Evolutionary conservation across 116 monocot species (phyloP).

Genomic region (Phalaenopsis hybrid): DNA sequence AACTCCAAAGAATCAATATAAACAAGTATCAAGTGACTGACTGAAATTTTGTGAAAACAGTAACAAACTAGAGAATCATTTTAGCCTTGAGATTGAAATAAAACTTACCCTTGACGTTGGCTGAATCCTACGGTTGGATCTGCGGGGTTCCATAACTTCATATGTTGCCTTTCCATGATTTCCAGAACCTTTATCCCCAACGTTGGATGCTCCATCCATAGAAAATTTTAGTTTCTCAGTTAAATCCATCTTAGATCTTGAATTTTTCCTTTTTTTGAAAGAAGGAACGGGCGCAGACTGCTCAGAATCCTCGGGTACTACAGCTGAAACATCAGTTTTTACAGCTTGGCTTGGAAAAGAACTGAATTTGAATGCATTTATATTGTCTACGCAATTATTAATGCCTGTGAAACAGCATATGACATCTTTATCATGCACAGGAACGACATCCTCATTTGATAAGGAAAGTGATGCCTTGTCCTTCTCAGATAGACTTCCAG

Average conservation of each 20-base stretch:
- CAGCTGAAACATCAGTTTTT: slow-evolving; percentile 11
- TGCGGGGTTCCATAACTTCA: slow-evolving; percentile 60
- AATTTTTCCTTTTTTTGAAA: slow-evolving; percentile 27
- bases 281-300: slow-evolving; percentile 14
- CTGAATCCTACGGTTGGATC: slow-evolving; percentile 90
- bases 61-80: background rate
- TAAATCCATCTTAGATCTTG: slow-evolving; percentile 12
- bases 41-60: background rate
- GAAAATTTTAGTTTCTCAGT: slow-evolving; percentile 17
- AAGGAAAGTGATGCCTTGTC: slow-evolving; percentile 17
- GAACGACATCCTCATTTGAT: slow-evolving; percentile 26
- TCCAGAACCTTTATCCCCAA: slow-evolving; percentile 29
- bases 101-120: slow-evolving; percentile 86
- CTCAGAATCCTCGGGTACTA: slow-evolving; percentile 16
- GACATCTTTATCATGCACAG: slow-evolving; percentile 12
- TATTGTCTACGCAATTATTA: slow-evolving; percentile 18
- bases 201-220: slow-evolving; percentile 17
- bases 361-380: slow-evolving; percentile 13
- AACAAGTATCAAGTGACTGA: background rate
- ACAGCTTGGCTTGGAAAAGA: slow-evolving; percentile 12
- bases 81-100: background rate
- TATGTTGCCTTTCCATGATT: slow-evolving; percentile 16
- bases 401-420: slow-evolving; percentile 16
- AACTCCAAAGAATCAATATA: background rate
- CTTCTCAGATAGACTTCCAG: slow-evolving; percentile 27